Evolutionary conservation across 2,329 filamentous ascomycete genomes (phyloP), one percentile per base, ranked within the genome.

Genomic region (Cladosporium colombiae): DNA sequence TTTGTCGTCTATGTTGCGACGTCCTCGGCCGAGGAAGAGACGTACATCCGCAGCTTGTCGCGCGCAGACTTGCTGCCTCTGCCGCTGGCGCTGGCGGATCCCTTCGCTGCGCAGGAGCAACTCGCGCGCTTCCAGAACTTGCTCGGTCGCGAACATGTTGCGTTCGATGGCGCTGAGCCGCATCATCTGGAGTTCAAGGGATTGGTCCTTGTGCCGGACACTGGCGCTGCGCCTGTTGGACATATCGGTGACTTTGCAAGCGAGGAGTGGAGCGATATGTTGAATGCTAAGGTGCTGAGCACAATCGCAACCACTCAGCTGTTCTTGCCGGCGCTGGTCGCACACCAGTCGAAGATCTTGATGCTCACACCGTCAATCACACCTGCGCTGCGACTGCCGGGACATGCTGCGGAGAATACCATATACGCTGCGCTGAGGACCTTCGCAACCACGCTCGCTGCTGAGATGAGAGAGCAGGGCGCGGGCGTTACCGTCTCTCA

Each of bases 1-100:
- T 98, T 96, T 77, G 91, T 98, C 67, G 92, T 98, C 65, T 99
- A 93, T 77, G 84, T 99, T 67, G 91, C 96, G 0, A 94, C 93
- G 73, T 90, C 88, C 69, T 92, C 88, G n/a, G 81, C 88, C 66
- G 91, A 97, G 72, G 94, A 98, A 71, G 93, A 98, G 77, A 84
- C 89, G 40, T 81, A 90, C 69, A 88, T 98, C 16, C 87, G 91
- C 67, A 85, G 87, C 67, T 86, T 96, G 76, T 85, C 88, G n/a
- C 85, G 92, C 68, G 84, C 88, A 7, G 95, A 98, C 75, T 90
- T 98, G 69, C 87, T 90, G 68, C 88, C 94, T 8, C 80, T 99
- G 66, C 88, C 88, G 75, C 85, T 98, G 69, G 93, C 98, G 74
- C 88, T 96, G 40, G 91, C 89, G 8, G 89, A 96, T 77, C 86